Evolutionary conservation across 2,329 filamentous ascomycete species (phyloP).

Genomic region (Cytospora piceae): DNA sequence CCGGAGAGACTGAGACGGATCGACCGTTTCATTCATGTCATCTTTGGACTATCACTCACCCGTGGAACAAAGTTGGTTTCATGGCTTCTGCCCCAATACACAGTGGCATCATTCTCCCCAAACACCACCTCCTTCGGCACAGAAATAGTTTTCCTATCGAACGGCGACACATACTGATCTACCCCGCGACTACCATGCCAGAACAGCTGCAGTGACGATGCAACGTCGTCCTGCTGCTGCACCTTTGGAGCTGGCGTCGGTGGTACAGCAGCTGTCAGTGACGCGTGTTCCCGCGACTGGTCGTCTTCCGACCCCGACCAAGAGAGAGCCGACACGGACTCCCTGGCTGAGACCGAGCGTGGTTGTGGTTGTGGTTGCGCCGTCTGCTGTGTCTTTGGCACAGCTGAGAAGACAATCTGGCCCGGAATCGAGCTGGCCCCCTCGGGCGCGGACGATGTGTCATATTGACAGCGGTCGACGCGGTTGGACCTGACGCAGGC

Average conservation of each 20-base stretch:
- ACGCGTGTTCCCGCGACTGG: neutral
- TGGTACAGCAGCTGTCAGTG: neutral
- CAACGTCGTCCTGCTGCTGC: neutral
- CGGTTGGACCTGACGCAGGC: constrained; percentile 41
- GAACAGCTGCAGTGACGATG: constrained; percentile 18
- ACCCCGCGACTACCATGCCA: constrained; percentile 26
- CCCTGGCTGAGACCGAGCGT: neutral
- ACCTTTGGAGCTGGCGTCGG: neutral
- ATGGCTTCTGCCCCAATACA: constrained; percentile 25
- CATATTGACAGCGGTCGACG: constrained; percentile 5
- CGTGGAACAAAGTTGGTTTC: constrained; percentile 27
- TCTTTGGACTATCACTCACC: neutral
- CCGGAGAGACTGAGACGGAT: neutral
- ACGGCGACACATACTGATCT: constrained; percentile 18
- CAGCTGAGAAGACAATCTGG: constrained; percentile 13
- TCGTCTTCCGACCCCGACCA: neutral
- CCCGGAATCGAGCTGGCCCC: neutral
- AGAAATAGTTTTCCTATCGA: constrained; percentile 1
- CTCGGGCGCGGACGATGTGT: neutral
- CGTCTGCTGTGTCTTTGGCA: neutral
- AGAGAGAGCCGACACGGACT: neutral
- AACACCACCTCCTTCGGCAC: constrained; percentile 26
- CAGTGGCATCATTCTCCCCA: constrained; percentile 22
- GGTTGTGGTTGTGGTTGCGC: neutral
- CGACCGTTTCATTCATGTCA: neutral